Percentiles rank a stretch among this genome's conserved stretches.
Evolutionary conservation across 345 rosid genomes (phyloP).

Genomic region (Punica granatum): DNA sequence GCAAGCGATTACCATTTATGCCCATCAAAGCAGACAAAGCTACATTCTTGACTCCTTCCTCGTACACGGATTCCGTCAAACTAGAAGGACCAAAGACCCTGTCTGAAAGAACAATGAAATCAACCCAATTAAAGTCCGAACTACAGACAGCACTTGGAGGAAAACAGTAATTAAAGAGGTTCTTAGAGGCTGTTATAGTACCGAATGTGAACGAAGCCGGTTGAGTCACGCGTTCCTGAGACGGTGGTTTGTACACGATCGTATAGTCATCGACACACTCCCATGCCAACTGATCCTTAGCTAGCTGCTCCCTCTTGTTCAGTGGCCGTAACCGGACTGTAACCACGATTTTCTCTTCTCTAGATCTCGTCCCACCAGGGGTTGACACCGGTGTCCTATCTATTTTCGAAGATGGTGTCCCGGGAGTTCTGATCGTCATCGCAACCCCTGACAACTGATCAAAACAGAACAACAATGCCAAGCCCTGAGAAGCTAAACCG

Average conservation of each 20-base stretch:
- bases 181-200: slow-evolving; percentile 19
- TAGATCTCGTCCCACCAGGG: slow-evolving; percentile 62
- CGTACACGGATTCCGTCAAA: slow-evolving; percentile 77
- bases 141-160: background rate
- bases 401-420: slow-evolving; percentile 73
- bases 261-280: slow-evolving; percentile 85
- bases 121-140: slow-evolving; percentile 10
- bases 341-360: slow-evolving; percentile 95
- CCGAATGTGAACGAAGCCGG: slow-evolving; percentile 81
- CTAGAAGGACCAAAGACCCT: slow-evolving; percentile 83
- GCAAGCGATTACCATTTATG: slow-evolving; percentile 59
- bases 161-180: background rate
- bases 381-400: slow-evolving; percentile 71
- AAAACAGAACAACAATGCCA: background rate
- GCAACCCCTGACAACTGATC: background rate
- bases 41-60: slow-evolving; percentile 95
- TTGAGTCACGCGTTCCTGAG: slow-evolving; percentile 73
- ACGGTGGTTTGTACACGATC: slow-evolving; percentile 60
- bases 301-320: slow-evolving; percentile 74
- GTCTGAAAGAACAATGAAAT: slow-evolving; percentile 34
- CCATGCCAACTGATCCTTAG: slow-evolving; percentile 92
- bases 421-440: slow-evolving; percentile 61
- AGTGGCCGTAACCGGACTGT: slow-evolving; percentile 90
- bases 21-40: slow-evolving; percentile 96
- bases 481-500: background rate